These are phyloP conservation scores for Fusarium paranaense DNA, from an alignment of 2,329 filamentous ascomycete genomes.

Conservation along the genomic window DNA sequence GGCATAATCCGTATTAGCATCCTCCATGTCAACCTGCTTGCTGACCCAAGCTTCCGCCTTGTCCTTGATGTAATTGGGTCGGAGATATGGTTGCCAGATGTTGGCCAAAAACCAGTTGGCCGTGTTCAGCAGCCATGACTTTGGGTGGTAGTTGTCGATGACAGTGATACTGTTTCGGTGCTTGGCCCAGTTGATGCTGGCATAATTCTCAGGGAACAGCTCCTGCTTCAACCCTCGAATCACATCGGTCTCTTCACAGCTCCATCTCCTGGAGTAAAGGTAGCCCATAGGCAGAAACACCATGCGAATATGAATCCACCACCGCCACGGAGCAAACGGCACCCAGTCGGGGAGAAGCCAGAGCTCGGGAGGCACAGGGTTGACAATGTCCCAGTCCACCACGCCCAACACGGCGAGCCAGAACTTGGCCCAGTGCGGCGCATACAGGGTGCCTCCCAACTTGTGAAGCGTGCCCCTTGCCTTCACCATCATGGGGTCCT, in stretches of 20 bases:
- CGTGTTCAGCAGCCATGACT: slow-evolving; percentile 83
- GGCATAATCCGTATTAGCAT: slow-evolving; percentile 90
- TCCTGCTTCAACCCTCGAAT: slow-evolving; percentile 81
- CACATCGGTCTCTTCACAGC: slow-evolving; percentile 79
- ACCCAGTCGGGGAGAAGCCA: slow-evolving; percentile 95
- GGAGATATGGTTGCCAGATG: slow-evolving; percentile 83
- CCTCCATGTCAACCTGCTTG: slow-evolving; percentile 88
- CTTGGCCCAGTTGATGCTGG: slow-evolving; percentile 78
- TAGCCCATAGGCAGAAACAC: slow-evolving; percentile 96
- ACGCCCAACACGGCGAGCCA: slow-evolving; percentile 90
- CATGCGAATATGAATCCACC: slow-evolving; percentile 98
- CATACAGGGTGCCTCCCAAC: slow-evolving; percentile 84
- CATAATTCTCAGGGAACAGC: slow-evolving; percentile 82
- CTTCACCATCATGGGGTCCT: slow-evolving; percentile 87
- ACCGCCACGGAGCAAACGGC: slow-evolving; percentile 89
- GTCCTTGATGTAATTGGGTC: slow-evolving; percentile 72
- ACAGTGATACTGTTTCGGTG: slow-evolving; percentile 86
- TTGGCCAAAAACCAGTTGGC: slow-evolving; percentile 83
- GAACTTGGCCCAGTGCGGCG: slow-evolving; percentile 97
- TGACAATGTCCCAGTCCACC: slow-evolving; percentile 90
- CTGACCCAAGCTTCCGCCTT: slow-evolving; percentile 85
- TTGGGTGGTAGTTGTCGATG: slow-evolving; percentile 92
- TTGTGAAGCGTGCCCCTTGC: slow-evolving; percentile 85
- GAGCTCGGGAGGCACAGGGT: slow-evolving; percentile 91
- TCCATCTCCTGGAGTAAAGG: slow-evolving; percentile 86